Percentiles rank a stretch among this genome's conserved stretches.
Evolutionary conservation across 352 stramenopile species (phyloP).

Genomic region (Phytophthora citrophthora): DNA sequence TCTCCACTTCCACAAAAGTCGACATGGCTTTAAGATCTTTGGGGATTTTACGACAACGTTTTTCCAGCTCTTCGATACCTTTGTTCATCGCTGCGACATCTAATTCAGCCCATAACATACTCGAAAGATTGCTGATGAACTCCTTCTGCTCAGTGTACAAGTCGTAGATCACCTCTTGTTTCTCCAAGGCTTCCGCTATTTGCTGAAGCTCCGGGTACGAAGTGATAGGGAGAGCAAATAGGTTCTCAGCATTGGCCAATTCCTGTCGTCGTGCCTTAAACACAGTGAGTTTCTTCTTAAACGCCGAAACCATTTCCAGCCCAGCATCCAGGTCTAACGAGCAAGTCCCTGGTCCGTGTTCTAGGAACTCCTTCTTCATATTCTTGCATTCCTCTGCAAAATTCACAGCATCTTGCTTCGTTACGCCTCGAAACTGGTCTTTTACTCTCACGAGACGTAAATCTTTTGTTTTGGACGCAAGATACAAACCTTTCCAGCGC

Average conservation of each 20-base stretch:
- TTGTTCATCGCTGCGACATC: slow-evolving; percentile 93
- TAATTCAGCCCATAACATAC: slow-evolving; percentile 93
- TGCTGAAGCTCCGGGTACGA: slow-evolving; percentile 92
- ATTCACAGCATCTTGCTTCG: slow-evolving; percentile 88
- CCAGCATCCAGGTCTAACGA: slow-evolving; percentile 90
- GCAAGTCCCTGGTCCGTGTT: slow-evolving; percentile 84
- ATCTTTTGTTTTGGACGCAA: slow-evolving; percentile 93
- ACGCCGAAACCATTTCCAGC: slow-evolving; percentile 87
- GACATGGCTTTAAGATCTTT: slow-evolving; percentile 92
- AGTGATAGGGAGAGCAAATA: slow-evolving; percentile 93
- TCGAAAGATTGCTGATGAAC: slow-evolving; percentile 90
- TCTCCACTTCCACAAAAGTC: slow-evolving; percentile 92
- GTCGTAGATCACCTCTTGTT: slow-evolving; percentile 90
- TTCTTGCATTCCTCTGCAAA: slow-evolving; percentile 90
- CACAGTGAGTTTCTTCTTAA: slow-evolving; percentile 76
- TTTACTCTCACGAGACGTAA: slow-evolving; percentile 94
- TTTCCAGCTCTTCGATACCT: slow-evolving; percentile 94
- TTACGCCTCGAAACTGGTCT: slow-evolving; percentile 94
- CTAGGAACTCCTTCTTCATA: slow-evolving; percentile 90
- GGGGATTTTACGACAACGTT: slow-evolving; percentile 90
- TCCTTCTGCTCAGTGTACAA: slow-evolving; percentile 95
- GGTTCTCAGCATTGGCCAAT: slow-evolving; percentile 94
- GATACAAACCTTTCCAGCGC: slow-evolving; percentile 84
- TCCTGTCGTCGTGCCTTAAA: slow-evolving; percentile 87
- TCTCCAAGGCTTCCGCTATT: slow-evolving; percentile 85